Conservation (phyloP, 1,139 yeast genomes). For the Yamadazyma sp. region DNA sequence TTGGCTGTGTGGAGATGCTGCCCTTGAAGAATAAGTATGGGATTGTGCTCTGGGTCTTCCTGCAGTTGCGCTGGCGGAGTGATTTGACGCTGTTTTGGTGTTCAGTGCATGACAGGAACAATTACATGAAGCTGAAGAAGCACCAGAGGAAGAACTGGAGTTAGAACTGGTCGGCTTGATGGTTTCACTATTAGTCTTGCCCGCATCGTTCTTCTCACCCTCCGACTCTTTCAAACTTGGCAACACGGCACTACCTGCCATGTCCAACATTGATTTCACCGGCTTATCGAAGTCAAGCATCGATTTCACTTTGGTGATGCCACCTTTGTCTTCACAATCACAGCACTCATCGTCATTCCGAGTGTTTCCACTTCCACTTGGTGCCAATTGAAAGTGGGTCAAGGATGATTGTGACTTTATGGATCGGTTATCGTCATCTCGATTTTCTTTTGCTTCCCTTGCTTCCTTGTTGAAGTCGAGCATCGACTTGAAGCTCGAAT, state of each 20-base stretch:
- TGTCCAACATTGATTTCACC: conserved; percentile 15
- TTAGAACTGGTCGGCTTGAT: neutral
- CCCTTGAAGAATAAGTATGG: conserved; percentile 7
- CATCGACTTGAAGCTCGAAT: conserved; percentile 41
- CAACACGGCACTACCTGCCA: conserved; percentile 11
- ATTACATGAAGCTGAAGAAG: conserved; percentile 3
- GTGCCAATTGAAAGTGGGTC: conserved; percentile 13
- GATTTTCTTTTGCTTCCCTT: conserved; percentile 9
- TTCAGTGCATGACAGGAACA: conserved; percentile 6
- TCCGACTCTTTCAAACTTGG: conserved; percentile 20
- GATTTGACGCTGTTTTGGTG: neutral
- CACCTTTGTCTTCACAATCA: conserved; percentile 9
- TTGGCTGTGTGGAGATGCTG: conserved; percentile 6
- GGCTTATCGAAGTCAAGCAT: conserved; percentile 14
- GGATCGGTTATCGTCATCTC: conserved; percentile 20
- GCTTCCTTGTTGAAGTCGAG: conserved; percentile 27
- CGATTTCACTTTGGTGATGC: conserved; percentile 13
- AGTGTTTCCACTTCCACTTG: conserved; percentile 8
- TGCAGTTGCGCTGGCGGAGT: neutral
- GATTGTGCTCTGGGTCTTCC: conserved; percentile 7
- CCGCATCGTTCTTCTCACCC: conserved; percentile 1
- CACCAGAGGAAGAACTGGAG: conserved; percentile 4
- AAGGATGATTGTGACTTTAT: conserved; percentile 31
- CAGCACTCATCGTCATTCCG: conserved; percentile 5
- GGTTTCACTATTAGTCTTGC: neutral